phyloP scores from a whole-genome alignment of 371 early-diverging fungal genomes.

The Syncephalastrum contaminatum region DNA sequence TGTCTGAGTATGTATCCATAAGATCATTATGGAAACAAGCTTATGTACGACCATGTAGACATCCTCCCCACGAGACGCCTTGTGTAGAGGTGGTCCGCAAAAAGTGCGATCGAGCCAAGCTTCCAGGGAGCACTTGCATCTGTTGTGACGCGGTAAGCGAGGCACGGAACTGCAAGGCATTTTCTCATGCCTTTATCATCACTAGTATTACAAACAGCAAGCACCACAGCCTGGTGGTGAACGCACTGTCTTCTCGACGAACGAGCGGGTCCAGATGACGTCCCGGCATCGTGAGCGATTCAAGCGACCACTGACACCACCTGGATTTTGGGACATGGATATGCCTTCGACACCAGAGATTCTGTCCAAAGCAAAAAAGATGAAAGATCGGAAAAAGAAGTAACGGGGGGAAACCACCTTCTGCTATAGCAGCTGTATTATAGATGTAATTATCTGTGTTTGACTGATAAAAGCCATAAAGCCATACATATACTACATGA shows the following conservation, averaged over 20 bases:
- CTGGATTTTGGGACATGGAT: conserved; percentile 13
- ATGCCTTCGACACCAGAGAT: conserved; percentile 7
- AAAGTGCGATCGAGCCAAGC: conserved; percentile 3
- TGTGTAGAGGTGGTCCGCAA: conserved; percentile 13
- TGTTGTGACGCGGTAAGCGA: conserved; percentile 5
- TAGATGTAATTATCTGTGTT: no score
- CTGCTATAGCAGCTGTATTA: no score
- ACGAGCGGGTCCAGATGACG: neutral
- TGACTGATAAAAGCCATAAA: no score
- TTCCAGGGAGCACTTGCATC: conserved; percentile 4
- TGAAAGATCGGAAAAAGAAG: no score
- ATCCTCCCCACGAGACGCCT: neutral
- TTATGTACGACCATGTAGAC: no score
- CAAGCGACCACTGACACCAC: conserved; percentile 10
- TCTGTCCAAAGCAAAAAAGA: no score
- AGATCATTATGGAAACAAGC: no score
- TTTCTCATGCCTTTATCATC: neutral
- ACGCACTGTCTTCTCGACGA: neutral
- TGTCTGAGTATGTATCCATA: no score
- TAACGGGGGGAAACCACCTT: no score
- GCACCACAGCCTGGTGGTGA: neutral
- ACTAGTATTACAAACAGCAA: neutral
- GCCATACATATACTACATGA: no score
- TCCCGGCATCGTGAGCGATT: conserved; percentile 7
- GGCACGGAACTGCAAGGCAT: no score